Percentiles rank a stretch among this genome's conserved stretches.
Evolutionary conservation across 2,329 filamentous ascomycete genomes (phyloP).

Genomic region (Zymoseptoria passerinii): DNA sequence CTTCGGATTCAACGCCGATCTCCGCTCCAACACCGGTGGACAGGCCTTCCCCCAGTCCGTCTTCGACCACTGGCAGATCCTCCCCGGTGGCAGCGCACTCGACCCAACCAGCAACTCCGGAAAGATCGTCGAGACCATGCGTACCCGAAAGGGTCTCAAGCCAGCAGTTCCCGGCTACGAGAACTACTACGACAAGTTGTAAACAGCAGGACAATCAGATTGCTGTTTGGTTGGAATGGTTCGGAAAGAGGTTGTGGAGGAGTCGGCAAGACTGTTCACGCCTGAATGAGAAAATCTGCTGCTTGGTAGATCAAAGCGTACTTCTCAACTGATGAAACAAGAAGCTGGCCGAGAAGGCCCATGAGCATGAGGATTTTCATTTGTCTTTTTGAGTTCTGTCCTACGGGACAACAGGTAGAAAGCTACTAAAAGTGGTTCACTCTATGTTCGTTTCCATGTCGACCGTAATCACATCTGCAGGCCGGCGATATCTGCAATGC

Average conservation of each 20-base stretch:
- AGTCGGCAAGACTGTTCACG: conserved; percentile 15
- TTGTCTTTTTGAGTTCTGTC: background rate
- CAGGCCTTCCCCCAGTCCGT: conserved; percentile 99
- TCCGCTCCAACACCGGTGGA: conserved; percentile 84
- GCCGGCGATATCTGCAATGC: background rate
- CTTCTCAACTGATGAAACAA: background rate
- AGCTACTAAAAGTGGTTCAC: background rate
- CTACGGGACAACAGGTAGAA: background rate
- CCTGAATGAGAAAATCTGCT: conserved; percentile 1
- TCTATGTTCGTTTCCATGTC: background rate
- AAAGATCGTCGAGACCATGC: conserved; percentile 75
- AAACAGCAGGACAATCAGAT: conserved; percentile 15
- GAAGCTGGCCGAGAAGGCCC: background rate
- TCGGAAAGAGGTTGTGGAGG: conserved; percentile 11
- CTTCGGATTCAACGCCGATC: conserved; percentile 97
- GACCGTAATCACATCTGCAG: background rate
- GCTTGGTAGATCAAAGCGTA: background rate
- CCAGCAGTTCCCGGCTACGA: conserved; percentile 82
- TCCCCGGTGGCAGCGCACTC: conserved; percentile 87
- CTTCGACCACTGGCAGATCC: conserved; percentile 97
- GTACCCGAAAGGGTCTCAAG: conserved; percentile 99
- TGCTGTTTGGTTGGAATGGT: conserved; percentile 10
- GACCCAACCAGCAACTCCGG: conserved; percentile 76
- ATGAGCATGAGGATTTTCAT: background rate
- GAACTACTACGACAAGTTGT: conserved; percentile 49